phyloP scores from a whole-genome alignment of 2,329 filamentous ascomycete genomes.

The Talaromyces sp. region DNA sequence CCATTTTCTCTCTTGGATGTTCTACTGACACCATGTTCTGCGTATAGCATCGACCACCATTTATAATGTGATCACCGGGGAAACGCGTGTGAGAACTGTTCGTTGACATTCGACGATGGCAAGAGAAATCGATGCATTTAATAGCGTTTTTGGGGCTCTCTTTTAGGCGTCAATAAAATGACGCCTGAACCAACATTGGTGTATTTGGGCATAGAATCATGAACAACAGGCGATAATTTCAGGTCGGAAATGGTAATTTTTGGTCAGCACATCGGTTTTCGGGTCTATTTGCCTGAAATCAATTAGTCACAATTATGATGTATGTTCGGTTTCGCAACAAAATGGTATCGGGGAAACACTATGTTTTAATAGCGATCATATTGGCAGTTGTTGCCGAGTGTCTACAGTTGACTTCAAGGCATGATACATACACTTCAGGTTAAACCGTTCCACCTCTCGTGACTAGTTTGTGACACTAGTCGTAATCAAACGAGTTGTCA shows the following conservation, averaged over 20 bases:
- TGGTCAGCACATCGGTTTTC: background rate
- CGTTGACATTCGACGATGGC: background rate
- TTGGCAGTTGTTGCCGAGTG: background rate
- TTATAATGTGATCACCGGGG: slow-evolving; percentile 20
- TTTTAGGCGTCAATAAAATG: background rate
- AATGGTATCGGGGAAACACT: background rate
- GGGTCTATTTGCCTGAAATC: background rate
- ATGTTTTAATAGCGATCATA: background rate
- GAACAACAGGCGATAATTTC: background rate
- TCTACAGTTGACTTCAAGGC: background rate
- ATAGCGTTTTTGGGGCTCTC: background rate
- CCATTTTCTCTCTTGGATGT: background rate
- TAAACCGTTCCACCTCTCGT: too few relatives aligned
- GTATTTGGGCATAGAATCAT: background rate
- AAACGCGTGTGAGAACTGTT: slow-evolving; percentile 11
- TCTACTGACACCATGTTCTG: background rate
- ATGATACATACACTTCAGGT: too few relatives aligned
- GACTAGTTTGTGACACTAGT: background rate
- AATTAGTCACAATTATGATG: background rate
- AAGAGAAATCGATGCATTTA: background rate
- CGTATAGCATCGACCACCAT: slow-evolving; percentile 8
- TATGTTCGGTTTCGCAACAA: background rate
- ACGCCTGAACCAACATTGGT: background rate
- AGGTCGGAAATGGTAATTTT: background rate
- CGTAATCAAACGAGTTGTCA: background rate